These are phyloP conservation scores for Hymenoscyphus occultus DNA, from an alignment of 2,329 filamentous ascomycete genomes.

Conservation along the genomic window DNA sequence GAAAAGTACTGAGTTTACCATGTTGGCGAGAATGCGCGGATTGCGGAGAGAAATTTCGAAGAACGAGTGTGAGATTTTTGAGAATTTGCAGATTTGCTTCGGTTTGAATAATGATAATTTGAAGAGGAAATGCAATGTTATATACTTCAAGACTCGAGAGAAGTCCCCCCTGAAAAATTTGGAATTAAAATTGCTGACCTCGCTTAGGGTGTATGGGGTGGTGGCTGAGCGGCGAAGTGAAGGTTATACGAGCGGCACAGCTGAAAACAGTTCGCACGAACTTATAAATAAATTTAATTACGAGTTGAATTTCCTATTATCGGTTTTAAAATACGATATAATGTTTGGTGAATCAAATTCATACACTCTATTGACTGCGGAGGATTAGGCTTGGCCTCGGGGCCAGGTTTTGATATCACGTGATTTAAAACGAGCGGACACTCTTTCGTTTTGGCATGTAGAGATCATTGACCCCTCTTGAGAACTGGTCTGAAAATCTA, in stretches of 20 bases:
- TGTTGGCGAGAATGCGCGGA: conserved; percentile 47
- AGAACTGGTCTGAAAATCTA: too few relatives aligned
- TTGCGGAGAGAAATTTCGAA: neutral
- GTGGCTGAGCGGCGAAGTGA: neutral
- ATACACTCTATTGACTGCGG: too few relatives aligned
- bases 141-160: neutral
- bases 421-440: too few relatives aligned
- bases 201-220: neutral
- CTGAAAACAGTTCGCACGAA: neutral
- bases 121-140: neutral
- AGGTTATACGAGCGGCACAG: neutral
- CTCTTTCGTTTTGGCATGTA: too few relatives aligned
- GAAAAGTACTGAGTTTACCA: conserved; percentile 23
- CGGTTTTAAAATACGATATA: too few relatives aligned
- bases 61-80: neutral
- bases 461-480: too few relatives aligned
- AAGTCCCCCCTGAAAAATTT: neutral
- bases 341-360: too few relatives aligned
- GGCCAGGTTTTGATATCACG: too few relatives aligned
- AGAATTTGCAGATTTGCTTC: neutral
- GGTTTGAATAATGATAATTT: neutral
- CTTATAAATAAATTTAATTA: neutral
- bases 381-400: too few relatives aligned
- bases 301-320: too few relatives aligned
- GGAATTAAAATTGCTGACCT: too few relatives aligned